Evolutionary conservation across 306 rosid genomes (phyloP).

Genomic region (Lathyrus oleraceus): DNA sequence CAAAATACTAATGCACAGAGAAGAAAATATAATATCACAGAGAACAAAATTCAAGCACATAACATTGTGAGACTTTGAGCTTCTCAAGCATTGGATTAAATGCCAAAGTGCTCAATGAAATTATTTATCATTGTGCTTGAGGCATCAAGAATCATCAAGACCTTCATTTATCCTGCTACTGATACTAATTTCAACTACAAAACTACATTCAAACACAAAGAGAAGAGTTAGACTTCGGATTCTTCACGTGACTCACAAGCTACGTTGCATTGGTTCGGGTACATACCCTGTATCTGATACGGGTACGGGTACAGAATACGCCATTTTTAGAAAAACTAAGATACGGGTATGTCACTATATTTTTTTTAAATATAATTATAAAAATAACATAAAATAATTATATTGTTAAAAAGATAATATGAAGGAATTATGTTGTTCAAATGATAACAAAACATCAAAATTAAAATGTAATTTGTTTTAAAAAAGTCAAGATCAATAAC

Average conservation of each 20-base stretch:
- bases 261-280: too few species aligned
- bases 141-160: slow-evolving; percentile 23
- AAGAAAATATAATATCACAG: slow-evolving; percentile 8
- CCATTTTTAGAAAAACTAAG: too few species aligned
- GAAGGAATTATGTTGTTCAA: too few species aligned
- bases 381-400: too few species aligned
- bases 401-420: too few species aligned
- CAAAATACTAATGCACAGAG: not conserved
- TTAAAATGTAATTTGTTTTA: too few species aligned
- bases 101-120: slow-evolving; percentile 8
- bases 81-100: not conserved
- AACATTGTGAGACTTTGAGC: slow-evolving; percentile 7
- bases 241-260: slow-evolving; percentile 4
- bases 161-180: slow-evolving; percentile 15
- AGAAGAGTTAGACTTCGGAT: slow-evolving; percentile 16
- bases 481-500: too few species aligned
- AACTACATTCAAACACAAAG: slow-evolving; percentile 15
- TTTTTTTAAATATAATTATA: too few species aligned
- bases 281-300: too few species aligned
- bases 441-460: too few species aligned
- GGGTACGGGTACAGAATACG: too few species aligned
- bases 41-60: slow-evolving; percentile 20
- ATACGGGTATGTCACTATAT: too few species aligned
- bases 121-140: not conserved
- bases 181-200: slow-evolving; percentile 22